phyloP scores from a whole-genome alignment of 305 asterid species.

The Fraxinus baroniana region DNA sequence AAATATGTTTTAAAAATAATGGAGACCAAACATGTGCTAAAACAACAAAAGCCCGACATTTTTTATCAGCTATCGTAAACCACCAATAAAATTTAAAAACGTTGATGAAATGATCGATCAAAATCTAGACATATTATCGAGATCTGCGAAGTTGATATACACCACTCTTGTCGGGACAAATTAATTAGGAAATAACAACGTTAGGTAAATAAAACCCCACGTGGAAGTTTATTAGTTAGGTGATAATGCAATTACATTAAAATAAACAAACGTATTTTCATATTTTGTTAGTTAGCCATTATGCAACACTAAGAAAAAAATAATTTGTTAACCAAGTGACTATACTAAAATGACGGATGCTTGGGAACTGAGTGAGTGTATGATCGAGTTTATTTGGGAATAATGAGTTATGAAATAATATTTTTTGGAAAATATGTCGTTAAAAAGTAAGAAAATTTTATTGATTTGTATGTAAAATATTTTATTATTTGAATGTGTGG shows the following conservation, averaged over 20 bases:
- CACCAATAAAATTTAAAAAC: not conserved
- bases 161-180: not conserved
- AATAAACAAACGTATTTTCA: not conserved
- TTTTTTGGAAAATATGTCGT: too few relatives aligned
- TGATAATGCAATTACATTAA: not conserved
- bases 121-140: not conserved
- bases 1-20: too few relatives aligned
- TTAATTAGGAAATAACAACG: not conserved
- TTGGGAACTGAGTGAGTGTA: too few relatives aligned
- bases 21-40: not conserved
- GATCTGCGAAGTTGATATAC: not conserved
- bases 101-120: not conserved
- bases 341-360: too few relatives aligned
- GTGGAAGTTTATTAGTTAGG: not conserved
- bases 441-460: too few relatives aligned
- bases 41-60: not conserved
- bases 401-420: too few relatives aligned
- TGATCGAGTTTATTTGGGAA: too few relatives aligned
- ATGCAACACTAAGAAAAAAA: not conserved
- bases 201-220: not conserved
- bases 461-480: too few relatives aligned
- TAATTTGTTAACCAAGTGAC: too few relatives aligned
- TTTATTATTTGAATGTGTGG: too few relatives aligned
- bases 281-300: not conserved
- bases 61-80: not conserved